Evolutionary conservation across 345 rosid genomes (phyloP), one percentile per base, ranked within the genome.

Genomic region (Mallotus nudiflorus): DNA sequence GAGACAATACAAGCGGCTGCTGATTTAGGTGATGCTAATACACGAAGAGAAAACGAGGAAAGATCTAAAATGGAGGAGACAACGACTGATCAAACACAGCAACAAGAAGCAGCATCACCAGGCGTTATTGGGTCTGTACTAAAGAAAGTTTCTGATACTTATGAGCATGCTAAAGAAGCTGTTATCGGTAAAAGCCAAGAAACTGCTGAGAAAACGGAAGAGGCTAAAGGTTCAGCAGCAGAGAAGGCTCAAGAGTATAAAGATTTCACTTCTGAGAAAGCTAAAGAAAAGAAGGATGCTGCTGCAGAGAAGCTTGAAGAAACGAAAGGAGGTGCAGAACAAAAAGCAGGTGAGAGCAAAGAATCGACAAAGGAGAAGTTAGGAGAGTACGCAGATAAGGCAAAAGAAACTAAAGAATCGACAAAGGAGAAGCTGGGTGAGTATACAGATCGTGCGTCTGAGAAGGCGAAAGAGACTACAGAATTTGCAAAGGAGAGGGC

Each of bases 91-190:
- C 22, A 75, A 24, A 75, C 62, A 0, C 85, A 66, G 7, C 82
- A 83, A 48, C 80, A 66, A 28, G 56, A 77, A n/a, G 73, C 83
- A 44, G 82, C 77, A 45, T 87, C 77, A 45, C 88, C 85, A 0
- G 91, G 95, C 0, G 79, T 88, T 31, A 72, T 90, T 59, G 95
- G 88, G 9, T 85, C 88, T 0, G 81, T 92, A 64, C 54, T 90
- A 25, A 78, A 75, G 62, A 86, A 85, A 3, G 87, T 92, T 18
- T 79, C 81, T 6, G 89, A 77, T 40, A 88, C 91, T 0, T 76
- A 73, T 49, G 89, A 78, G 73, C 88, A 87, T 12, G 96, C 88
- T 0, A 90, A 82, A 64, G 93, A 84, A 1, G 91, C 83, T 0
- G 86, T 84, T 9, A 82, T 85, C 0, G 96, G 92, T 2, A 88